Base-by-base conservation (phyloP, 2,329 filamentous ascomycete species). In the Fonsecaea nubica region DNA sequence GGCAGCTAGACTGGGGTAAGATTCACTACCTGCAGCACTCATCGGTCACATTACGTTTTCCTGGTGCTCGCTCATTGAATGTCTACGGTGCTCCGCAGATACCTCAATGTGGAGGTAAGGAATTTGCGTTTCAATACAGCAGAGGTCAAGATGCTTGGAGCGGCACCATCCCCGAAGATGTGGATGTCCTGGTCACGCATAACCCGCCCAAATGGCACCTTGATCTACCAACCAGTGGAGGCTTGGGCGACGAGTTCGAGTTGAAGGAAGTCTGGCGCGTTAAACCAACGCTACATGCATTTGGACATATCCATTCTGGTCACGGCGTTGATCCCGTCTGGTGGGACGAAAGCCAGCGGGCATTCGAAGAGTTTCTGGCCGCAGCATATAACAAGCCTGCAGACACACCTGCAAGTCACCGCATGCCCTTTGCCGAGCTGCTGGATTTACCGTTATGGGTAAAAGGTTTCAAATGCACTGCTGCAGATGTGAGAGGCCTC, bases 11-110 rank as follows among this genome's bases (percentile, higher is more conserved):
- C 72, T 88, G 92, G 81, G 88, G 85, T 61, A 83, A 83, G 52
- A 80, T 97, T 56, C 83, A 88, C 72, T 97, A 97, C 77, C 86
- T 97, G 2, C 87, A 96, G 77, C 89, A 91, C 72, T 83, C 85
- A 38, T 81, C 85, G 54, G 79, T 90, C 4, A 88, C 86, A 1
- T 82, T 95, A 8, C 82, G 84, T 8, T 89, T 93, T 69, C 78
- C 78, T 4, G 83, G 81, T 18, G 82, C 83, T 4, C 84, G 90
- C 59, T 82, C 80, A 25, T 78, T 95, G 64, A 89, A 85, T 59
- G 80, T 98, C 67, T 96, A 92, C 79, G 94, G 94, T 9, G 89
- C 89, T 0, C 91, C 92, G 1, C 89, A 93, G 72, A 89, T 96
- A 71, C 93, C 93, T 1, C 82, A 84, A 61, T 91, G 91, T 74